Conservation (phyloP, 371 early-diverging fungal species). For the Quaeritorhiza haematococci region DNA sequence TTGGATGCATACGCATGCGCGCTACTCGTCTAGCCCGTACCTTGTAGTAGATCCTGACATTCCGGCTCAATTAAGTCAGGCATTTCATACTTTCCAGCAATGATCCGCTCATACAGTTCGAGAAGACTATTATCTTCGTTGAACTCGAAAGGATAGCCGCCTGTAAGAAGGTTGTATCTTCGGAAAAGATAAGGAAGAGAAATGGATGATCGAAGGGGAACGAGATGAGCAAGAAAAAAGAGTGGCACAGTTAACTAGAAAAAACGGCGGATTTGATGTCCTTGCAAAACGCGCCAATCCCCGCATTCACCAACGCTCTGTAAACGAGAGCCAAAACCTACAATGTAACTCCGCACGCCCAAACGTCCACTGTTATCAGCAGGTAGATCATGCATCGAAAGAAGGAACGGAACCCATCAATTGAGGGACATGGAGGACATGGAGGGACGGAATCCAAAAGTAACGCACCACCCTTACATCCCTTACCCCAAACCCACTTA, state of each 20-base stretch:
- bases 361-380: conserved; percentile 39
- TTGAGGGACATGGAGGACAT: too few relatives aligned
- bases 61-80: conserved; percentile 22
- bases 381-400: not conserved
- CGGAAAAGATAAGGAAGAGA: too few relatives aligned
- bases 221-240: too few relatives aligned
- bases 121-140: conserved; percentile 34
- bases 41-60: conserved; percentile 20
- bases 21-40: conserved; percentile 5
- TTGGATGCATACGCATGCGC: not conserved
- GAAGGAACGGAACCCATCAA: not conserved
- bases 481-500: too few relatives aligned
- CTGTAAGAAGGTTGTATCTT: conserved; percentile 46
- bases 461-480: too few relatives aligned
- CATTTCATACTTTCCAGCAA: conserved; percentile 26
- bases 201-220: not conserved
- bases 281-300: too few relatives aligned
- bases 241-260: too few relatives aligned
- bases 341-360: conserved; percentile 50
- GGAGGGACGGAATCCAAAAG: too few relatives aligned
- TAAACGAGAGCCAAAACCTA: conserved; percentile 13
- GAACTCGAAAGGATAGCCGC: conserved; percentile 46
- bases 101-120: conserved; percentile 34
- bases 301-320: not conserved
- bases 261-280: too few relatives aligned